Conservation (phyloP, 345 rosid genomes). For the Lumnitzera littorea region DNA sequence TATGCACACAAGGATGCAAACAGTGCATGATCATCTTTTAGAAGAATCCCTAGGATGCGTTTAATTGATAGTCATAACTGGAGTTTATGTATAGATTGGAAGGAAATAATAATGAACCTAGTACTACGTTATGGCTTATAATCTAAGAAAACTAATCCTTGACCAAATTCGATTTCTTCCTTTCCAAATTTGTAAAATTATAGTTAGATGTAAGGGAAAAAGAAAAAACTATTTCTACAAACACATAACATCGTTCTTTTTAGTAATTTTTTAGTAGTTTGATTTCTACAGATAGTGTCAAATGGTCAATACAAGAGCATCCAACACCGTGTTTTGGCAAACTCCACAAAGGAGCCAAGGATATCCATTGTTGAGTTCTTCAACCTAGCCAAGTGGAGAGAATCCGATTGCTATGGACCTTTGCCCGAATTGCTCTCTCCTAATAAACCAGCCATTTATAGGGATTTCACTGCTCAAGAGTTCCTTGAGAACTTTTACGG, state of each 20-base stretch:
- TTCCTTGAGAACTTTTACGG: constrained; percentile 10
- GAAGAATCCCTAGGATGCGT: too few relatives aligned
- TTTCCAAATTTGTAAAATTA: too few relatives aligned
- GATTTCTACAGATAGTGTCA: constrained; percentile 17
- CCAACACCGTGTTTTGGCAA: constrained; percentile 28
- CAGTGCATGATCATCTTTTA: too few relatives aligned
- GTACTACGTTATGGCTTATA: too few relatives aligned
- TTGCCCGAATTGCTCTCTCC: constrained; percentile 22
- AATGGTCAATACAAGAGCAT: constrained; percentile 31
- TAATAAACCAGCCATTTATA: constrained; percentile 14
- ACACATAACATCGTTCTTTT: not conserved
- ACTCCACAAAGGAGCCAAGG: constrained; percentile 15
- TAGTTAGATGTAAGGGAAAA: too few relatives aligned
- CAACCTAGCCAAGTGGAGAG: constrained; percentile 20
- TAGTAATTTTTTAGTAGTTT: not conserved
- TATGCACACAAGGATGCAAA: too few relatives aligned
- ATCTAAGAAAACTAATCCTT: too few relatives aligned
- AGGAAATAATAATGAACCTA: too few relatives aligned
- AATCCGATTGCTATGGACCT: constrained; percentile 19
- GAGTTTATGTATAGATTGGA: too few relatives aligned
- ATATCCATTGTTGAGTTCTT: constrained; percentile 21
- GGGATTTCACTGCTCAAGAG: constrained; percentile 18
- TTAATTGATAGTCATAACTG: too few relatives aligned
- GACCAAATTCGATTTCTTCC: too few relatives aligned
- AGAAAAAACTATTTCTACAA: not conserved